Percentiles rank a stretch among this genome's conserved stretches.
These are phyloP conservation scores for Phytophthora pluvialis DNA, from an alignment of 352 stramenopile genomes.

Conservation along the genomic window DNA sequence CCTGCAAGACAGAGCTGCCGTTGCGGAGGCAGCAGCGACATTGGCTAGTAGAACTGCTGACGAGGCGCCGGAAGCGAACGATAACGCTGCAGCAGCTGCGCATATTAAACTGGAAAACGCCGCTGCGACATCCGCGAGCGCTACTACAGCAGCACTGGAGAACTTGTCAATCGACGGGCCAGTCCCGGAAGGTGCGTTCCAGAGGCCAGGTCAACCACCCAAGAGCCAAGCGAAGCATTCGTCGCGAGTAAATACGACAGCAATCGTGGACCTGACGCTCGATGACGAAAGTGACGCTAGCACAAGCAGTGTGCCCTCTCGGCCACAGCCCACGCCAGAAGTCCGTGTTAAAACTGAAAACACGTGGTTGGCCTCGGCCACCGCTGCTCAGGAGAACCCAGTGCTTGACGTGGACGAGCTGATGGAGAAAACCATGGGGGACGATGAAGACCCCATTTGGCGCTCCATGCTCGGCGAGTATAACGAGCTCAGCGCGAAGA, in stretches of 20 bases:
- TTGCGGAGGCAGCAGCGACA: neutral
- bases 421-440: constrained; percentile 42
- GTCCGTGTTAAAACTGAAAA: constrained; percentile 35
- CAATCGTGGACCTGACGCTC: constrained; percentile 49
- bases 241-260: constrained; percentile 9
- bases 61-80: constrained; percentile 9
- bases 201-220: neutral
- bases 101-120: constrained; percentile 34
- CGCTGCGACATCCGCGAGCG: constrained; percentile 9
- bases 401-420: constrained; percentile 39
- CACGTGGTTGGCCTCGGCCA: constrained; percentile 37
- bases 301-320: constrained; percentile 8
- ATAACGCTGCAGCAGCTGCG: constrained; percentile 4
- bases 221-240: constrained; percentile 25
- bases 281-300: constrained; percentile 40
- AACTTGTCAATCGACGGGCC: constrained; percentile 37
- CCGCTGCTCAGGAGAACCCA: constrained; percentile 19
- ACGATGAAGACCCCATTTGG: constrained; percentile 61
- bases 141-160: constrained; percentile 24
- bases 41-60: neutral
- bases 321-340: constrained; percentile 29
- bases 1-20: constrained; percentile 31
- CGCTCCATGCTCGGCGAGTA: constrained; percentile 65
- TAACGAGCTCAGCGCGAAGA: constrained; percentile 52
- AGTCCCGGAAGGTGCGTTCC: neutral